Conservation (phyloP, 2,329 filamentous ascomycete genomes). For the Sclerotinia sclerotiorum region DNA sequence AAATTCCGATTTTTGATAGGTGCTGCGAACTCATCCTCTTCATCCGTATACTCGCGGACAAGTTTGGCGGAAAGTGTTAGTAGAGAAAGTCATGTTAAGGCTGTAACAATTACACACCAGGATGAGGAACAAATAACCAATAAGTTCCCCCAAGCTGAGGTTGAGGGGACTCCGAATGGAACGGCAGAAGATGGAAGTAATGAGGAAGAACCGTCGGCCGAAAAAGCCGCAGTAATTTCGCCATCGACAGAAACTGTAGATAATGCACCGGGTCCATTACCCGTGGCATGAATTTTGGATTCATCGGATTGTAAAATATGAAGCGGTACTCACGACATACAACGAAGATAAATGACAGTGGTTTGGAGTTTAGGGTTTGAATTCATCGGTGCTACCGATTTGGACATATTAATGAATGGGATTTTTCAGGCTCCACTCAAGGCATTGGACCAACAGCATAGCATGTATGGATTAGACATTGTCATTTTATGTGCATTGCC, state of each 20-base stretch:
- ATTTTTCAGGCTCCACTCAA: slow-evolving; percentile 5
- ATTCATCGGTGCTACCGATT: slow-evolving; percentile 1
- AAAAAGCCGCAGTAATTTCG: neutral
- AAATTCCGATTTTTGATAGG: slow-evolving; percentile 28
- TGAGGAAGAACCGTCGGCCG: neutral
- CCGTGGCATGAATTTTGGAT: slow-evolving; percentile 1
- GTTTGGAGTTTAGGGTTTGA: slow-evolving; percentile 9
- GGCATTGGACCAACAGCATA: slow-evolving; percentile 3
- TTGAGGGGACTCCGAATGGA: neutral
- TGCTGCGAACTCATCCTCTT: slow-evolving; percentile 20
- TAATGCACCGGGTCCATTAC: neutral
- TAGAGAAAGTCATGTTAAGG: slow-evolving; percentile 5
- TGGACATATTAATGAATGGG: slow-evolving; percentile 4
- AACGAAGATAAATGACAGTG: slow-evolving; percentile 13
- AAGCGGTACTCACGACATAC: neutral
- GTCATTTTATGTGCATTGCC: neutral
- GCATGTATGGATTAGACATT: neutral
- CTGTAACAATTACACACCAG: neutral
- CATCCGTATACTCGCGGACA: slow-evolving; percentile 12
- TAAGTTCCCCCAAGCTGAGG: neutral
- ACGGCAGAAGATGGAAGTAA: neutral
- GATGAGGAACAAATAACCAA: slow-evolving; percentile 5
- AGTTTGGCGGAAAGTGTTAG: slow-evolving; percentile 19
- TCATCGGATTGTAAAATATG: slow-evolving; percentile 8
- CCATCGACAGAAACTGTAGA: neutral